Evolutionary conservation across 345 rosid species (phyloP).

Genomic region (Gossypium rotundifolium): DNA sequence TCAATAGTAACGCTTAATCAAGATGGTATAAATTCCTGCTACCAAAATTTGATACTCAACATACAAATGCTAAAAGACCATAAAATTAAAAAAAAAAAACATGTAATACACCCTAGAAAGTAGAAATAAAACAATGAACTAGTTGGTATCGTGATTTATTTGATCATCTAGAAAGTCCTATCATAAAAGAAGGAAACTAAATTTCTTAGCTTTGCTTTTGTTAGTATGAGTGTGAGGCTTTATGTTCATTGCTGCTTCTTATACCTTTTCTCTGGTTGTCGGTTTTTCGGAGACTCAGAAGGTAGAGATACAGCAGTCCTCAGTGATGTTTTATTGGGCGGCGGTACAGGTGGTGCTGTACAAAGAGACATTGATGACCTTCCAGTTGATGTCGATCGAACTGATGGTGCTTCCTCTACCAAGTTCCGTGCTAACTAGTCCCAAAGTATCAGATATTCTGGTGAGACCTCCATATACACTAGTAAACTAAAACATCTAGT

Average conservation of each 20-base stretch:
- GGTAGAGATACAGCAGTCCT: constrained; percentile 58
- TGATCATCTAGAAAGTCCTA: not conserved
- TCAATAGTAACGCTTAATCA: not conserved
- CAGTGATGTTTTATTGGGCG: constrained; percentile 49
- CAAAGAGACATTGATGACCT: constrained; percentile 47
- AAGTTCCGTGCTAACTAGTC: constrained; percentile 49
- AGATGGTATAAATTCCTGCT: not conserved
- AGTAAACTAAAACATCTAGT: not conserved
- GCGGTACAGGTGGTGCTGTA: constrained; percentile 49
- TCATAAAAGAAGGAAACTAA: not conserved
- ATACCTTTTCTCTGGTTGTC: constrained; percentile 59
- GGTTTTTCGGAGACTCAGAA: constrained; percentile 60
- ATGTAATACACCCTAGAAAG: not conserved
- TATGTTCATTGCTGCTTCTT: not conserved
- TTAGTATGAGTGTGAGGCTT: not conserved
- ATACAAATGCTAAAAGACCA: constrained; percentile 4
- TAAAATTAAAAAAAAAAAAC: not conserved
- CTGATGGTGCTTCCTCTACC: constrained; percentile 39
- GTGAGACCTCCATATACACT: constrained; percentile 17
- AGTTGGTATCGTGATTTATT: not conserved
- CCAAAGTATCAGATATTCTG: constrained; percentile 7
- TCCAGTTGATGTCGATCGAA: constrained; percentile 55
- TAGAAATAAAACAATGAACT: not conserved
- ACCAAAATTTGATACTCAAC: not conserved
- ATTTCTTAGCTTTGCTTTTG: not conserved